Evolutionary conservation across 768 basidiomycete species (phyloP), one percentile per base, ranked within the genome.

Genomic region (Lactifluus pinguis): DNA sequence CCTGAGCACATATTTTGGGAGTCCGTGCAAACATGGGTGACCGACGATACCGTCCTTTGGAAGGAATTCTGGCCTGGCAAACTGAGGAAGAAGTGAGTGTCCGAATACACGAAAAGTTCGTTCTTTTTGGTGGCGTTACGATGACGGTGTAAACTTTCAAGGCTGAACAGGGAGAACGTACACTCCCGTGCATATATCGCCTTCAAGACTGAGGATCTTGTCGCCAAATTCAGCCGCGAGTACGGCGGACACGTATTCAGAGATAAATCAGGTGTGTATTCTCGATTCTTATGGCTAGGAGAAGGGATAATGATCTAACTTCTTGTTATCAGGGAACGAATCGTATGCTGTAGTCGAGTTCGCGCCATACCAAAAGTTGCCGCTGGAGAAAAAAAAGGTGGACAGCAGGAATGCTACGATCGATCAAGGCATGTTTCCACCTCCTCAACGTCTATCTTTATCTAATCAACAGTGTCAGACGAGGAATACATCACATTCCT

Each of bases 1-100:
- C 95, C 95, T 4, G 93, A 94, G 67, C 84, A 84, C 2, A 74
- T 97, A 55, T 98, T 99, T 74, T 99, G 95, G 95, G 83, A 87
- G 68, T 92, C 89, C 63, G 92, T 94, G 3, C 78, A 84, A 55
- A 70, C 77, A 2, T 98, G 95, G 94, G 87, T 94, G 15, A 78
- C 82, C 1, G 85, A 89, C 17, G 85, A 92, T 39, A 83, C 85
- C 0, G 74, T 80, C 8, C 68, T 73, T 11, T 92, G 87, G 89
- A 89, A 82, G 70, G 66, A 72, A 1, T 92, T 80, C 68, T 79
- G 78, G 67, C 78, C 77, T 1, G 89, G 90, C 10, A 91, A 91
- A 74, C 69, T 83, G 61, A 78, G 80, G 68, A 87, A 84, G 69
- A 80, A 83, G 88, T 90, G 67, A 51, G 78, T 75, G 38, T 34